A percentile compares a stretch with the other conserved stretches of the same genome.
Conservation (phyloP, 129 eudicot species). For the Saposhnikovia divaricata region DNA sequence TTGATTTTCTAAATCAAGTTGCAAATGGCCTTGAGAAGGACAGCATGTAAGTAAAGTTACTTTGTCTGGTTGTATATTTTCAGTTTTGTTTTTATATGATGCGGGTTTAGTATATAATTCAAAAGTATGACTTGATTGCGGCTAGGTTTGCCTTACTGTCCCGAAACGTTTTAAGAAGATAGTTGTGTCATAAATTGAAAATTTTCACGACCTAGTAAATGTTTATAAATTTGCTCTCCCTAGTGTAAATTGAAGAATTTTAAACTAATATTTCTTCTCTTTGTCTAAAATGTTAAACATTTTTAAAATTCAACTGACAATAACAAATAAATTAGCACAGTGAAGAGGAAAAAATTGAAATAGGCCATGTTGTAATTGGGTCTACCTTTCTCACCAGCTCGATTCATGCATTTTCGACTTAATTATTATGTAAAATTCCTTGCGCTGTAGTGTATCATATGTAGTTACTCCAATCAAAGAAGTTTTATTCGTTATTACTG, state of each 20-base stretch:
- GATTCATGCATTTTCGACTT: background rate
- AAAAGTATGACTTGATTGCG: background rate
- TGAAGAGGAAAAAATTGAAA: background rate
- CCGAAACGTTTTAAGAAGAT: background rate
- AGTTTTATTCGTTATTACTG: background rate
- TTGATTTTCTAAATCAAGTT: constrained; percentile 96
- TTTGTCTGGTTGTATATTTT: background rate
- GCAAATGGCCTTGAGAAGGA: constrained; percentile 94
- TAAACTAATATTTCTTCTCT: background rate
- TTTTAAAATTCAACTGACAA: background rate
- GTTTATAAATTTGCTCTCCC: background rate
- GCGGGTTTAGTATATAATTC: background rate
- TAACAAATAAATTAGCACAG: background rate
- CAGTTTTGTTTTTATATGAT: background rate
- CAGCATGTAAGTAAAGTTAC: constrained; percentile 67
- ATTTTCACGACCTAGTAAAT: background rate
- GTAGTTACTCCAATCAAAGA: background rate
- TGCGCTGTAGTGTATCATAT: background rate
- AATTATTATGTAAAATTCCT: background rate
- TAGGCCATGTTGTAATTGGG: background rate
- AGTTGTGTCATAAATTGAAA: background rate
- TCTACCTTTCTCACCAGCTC: background rate
- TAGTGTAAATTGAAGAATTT: background rate
- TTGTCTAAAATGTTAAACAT: background rate
- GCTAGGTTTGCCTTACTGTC: background rate